These are phyloP conservation scores for Ascochyta fabae DNA, from an alignment of 2,329 filamentous ascomycete species.

Conservation along the genomic window DNA sequence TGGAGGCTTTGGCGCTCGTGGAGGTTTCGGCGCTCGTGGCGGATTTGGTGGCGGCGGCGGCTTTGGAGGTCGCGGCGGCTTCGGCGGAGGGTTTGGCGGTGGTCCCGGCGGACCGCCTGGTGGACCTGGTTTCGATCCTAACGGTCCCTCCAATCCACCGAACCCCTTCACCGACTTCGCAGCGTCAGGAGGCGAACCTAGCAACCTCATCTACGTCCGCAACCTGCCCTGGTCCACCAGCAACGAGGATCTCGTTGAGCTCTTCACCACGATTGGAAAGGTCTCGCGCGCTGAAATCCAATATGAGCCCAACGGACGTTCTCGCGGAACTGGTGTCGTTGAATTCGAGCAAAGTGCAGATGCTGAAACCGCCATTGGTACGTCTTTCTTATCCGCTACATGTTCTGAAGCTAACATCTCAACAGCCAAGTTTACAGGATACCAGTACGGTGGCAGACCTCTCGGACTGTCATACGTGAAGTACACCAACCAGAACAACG, in stretches of 20 bases:
- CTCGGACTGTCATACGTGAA: slow-evolving; percentile 93
- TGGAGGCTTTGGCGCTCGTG: slow-evolving; percentile 53
- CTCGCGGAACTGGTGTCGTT: slow-evolving; percentile 94
- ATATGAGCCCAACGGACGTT: slow-evolving; percentile 95
- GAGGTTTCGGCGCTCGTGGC: slow-evolving; percentile 52
- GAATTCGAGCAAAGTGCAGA: slow-evolving; percentile 84
- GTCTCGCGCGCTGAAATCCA: slow-evolving; percentile 99
- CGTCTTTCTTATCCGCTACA: slow-evolving; percentile 27
- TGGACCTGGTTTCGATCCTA: slow-evolving; percentile 56
- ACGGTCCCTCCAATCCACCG: slow-evolving; percentile 63
- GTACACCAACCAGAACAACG: slow-evolving; percentile 73
- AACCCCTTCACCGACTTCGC: slow-evolving; percentile 96
- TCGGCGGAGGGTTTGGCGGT: slow-evolving; percentile 56
- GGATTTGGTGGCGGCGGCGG: slow-evolving; percentile 59
- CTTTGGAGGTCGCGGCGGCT: slow-evolving; percentile 42
- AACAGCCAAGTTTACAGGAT: slow-evolving; percentile 90
- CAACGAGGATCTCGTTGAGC: slow-evolving; percentile 94
- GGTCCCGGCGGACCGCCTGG: slow-evolving; percentile 39
- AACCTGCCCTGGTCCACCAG: slow-evolving; percentile 99
- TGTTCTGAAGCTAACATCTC: slow-evolving; percentile 32
- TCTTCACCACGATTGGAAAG: slow-evolving; percentile 97
- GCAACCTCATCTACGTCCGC: slow-evolving; percentile 89
- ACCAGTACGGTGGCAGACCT: slow-evolving; percentile 94
- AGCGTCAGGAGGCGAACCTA: slow-evolving; percentile 82
- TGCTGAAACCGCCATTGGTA: slow-evolving; percentile 86